phyloP scores from a whole-genome alignment of 352 stramenopile species.

The Phytophthora sansomeana region DNA sequence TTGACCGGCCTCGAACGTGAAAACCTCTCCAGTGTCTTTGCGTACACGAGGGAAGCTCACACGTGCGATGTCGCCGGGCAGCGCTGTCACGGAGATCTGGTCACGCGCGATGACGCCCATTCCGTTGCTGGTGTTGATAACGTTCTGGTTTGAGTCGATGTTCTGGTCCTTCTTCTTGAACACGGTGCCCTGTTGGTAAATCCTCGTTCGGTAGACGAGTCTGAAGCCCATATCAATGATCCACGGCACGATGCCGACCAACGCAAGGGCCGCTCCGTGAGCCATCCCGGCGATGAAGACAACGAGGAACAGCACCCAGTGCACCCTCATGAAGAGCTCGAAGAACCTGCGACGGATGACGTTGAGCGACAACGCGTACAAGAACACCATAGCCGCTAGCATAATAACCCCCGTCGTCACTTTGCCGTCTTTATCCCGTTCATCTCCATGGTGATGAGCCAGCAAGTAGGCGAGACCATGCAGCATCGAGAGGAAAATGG shows the following conservation, averaged over 20 bases:
- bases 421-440: constrained; percentile 14
- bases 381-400: constrained; percentile 38
- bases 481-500: constrained; percentile 37
- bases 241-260: constrained; percentile 45
- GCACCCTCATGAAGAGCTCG: constrained; percentile 48
- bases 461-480: constrained; percentile 50
- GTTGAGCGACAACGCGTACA: constrained; percentile 40
- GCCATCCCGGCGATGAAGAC: constrained; percentile 42
- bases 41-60: constrained; percentile 43
- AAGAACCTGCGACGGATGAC: constrained; percentile 51
- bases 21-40: constrained; percentile 35
- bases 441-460: constrained; percentile 19
- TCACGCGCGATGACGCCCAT: constrained; percentile 30
- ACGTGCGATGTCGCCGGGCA: constrained; percentile 36
- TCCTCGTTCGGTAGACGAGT: constrained; percentile 19
- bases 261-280: constrained; percentile 36
- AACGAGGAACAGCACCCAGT: constrained; percentile 54
- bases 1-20: constrained; percentile 47
- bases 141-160: constrained; percentile 5
- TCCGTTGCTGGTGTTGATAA: constrained; percentile 5
- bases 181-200: constrained; percentile 26
- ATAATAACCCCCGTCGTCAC: constrained; percentile 16
- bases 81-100: constrained; percentile 14
- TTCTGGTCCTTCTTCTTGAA: constrained; percentile 18
- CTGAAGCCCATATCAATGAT: constrained; percentile 44